Evolutionary conservation across 2,329 filamentous ascomycete species (phyloP).

Genomic region (Aspergillus sp.): DNA sequence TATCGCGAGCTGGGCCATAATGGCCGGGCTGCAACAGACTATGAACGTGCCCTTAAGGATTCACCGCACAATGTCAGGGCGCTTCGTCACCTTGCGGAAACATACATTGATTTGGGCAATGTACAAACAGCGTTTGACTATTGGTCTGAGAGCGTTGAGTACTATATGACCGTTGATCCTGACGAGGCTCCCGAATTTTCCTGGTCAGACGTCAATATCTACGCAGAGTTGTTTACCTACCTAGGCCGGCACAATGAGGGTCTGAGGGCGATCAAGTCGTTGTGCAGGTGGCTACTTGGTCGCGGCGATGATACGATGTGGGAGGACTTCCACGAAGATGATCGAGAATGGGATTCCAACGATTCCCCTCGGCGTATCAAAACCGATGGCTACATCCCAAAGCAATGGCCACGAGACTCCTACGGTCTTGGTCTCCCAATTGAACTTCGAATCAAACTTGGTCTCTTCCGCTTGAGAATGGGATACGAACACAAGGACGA

Average conservation of each 20-base stretch:
- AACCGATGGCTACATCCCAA: conserved; percentile 55
- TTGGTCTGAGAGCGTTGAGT: conserved; percentile 49
- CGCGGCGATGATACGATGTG: conserved; percentile 68
- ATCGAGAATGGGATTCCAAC: conserved; percentile 80
- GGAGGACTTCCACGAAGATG: conserved; percentile 65
- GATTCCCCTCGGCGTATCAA: conserved; percentile 59
- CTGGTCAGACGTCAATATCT: conserved; percentile 83
- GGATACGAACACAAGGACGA: conserved; percentile 58
- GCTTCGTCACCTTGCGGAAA: conserved; percentile 50
- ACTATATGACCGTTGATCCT: conserved; percentile 40
- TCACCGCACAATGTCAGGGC: conserved; percentile 49
- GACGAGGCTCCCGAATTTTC: conserved; percentile 43
- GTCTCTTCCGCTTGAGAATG: conserved; percentile 70
- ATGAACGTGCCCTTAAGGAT: conserved; percentile 49
- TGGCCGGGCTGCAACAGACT: conserved; percentile 43
- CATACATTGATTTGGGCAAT: conserved; percentile 48
- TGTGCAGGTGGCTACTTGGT: conserved; percentile 77
- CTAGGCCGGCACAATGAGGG: conserved; percentile 58
- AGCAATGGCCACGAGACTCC: conserved; percentile 45
- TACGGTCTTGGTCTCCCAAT: conserved; percentile 72
- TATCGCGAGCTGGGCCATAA: conserved; percentile 46
- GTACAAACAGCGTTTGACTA: conserved; percentile 42
- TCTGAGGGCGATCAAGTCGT: conserved; percentile 60
- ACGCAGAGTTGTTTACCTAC: conserved; percentile 70
- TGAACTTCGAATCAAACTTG: conserved; percentile 77